Percentiles rank a stretch among this genome's conserved stretches.
Conservation (phyloP, 345 rosid genomes). For the Alliaria petiolata region DNA sequence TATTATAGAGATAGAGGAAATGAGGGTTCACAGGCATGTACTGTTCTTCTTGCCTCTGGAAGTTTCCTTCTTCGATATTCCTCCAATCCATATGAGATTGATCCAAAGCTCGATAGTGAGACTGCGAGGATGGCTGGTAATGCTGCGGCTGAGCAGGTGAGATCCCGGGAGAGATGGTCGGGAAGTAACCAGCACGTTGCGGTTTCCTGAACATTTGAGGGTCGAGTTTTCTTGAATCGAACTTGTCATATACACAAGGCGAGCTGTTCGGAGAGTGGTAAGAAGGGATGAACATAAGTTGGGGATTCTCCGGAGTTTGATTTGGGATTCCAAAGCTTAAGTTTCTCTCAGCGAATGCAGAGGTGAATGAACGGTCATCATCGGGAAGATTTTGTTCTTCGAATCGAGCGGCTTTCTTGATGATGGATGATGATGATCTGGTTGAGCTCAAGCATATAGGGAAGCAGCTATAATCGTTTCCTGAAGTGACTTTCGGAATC, state of each 20-base stretch:
- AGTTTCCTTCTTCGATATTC: slow-evolving; percentile 33
- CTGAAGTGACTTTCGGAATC: slow-evolving; percentile 74
- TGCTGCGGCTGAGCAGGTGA: slow-evolving; percentile 46
- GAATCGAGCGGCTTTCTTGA: slow-evolving; percentile 27
- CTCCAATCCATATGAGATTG: slow-evolving; percentile 44
- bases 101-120: slow-evolving; percentile 40
- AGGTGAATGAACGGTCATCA: slow-evolving; percentile 50
- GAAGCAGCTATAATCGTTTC: slow-evolving; percentile 15
- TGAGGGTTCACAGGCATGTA: slow-evolving; percentile 19
- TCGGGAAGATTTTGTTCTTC: slow-evolving; percentile 51
- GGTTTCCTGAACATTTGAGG: slow-evolving; percentile 40
- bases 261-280: slow-evolving; percentile 30
- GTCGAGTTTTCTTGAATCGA: slow-evolving; percentile 35
- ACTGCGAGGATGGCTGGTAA: slow-evolving; percentile 40
- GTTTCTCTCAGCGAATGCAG: slow-evolving; percentile 43
- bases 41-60: slow-evolving; percentile 31
- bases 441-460: slow-evolving; percentile 39
- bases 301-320: slow-evolving; percentile 17
- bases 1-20: slow-evolving; percentile 11
- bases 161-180: slow-evolving; percentile 33
- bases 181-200: slow-evolving; percentile 41
- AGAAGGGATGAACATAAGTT: slow-evolving; percentile 34
- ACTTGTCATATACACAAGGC: slow-evolving; percentile 38
- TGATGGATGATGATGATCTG: slow-evolving; percentile 33
- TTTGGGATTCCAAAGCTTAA: slow-evolving; percentile 30